phyloP scores from a whole-genome alignment of 371 early-diverging fungal species.

The Blyttiomyces sp. region DNA sequence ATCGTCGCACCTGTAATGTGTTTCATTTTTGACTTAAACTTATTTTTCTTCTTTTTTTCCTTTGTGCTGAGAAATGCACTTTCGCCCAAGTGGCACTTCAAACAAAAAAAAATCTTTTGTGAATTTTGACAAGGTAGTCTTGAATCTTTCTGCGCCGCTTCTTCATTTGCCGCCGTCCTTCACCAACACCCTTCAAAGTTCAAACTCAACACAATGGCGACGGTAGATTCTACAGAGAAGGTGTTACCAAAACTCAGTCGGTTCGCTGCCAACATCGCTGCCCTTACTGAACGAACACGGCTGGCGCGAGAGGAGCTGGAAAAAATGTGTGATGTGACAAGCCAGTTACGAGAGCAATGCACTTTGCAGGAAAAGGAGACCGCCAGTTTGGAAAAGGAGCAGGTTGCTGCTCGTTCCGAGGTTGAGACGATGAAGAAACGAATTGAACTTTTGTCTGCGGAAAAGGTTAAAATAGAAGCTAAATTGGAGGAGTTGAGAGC shows the following conservation, averaged over 20 bases:
- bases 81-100: too few relatives aligned
- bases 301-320: slow-evolving; percentile 28
- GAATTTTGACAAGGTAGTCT: too few relatives aligned
- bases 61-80: too few relatives aligned
- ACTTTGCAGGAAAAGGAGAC: slow-evolving; percentile 29
- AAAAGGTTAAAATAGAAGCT: slow-evolving; percentile 24
- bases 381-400: slow-evolving; percentile 24
- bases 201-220: too few relatives aligned
- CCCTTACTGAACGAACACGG: slow-evolving; percentile 32
- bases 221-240: too few relatives aligned
- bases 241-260: background rate
- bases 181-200: too few relatives aligned
- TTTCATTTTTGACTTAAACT: too few relatives aligned
- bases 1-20: too few relatives aligned
- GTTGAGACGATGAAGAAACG: slow-evolving; percentile 22
- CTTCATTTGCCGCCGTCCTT: too few relatives aligned
- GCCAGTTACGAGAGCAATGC: slow-evolving; percentile 31
- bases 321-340: slow-evolving; percentile 27
- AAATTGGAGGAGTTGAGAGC: slow-evolving; percentile 30
- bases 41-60: too few relatives aligned
- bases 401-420: slow-evolving; percentile 16
- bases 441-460: slow-evolving; percentile 20
- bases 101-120: too few relatives aligned
- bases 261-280: slow-evolving; percentile 22
- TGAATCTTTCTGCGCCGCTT: too few relatives aligned